These are phyloP conservation scores for Amauroascus niger DNA, from an alignment of 2,329 filamentous ascomycete genomes.

Conservation along the genomic window DNA sequence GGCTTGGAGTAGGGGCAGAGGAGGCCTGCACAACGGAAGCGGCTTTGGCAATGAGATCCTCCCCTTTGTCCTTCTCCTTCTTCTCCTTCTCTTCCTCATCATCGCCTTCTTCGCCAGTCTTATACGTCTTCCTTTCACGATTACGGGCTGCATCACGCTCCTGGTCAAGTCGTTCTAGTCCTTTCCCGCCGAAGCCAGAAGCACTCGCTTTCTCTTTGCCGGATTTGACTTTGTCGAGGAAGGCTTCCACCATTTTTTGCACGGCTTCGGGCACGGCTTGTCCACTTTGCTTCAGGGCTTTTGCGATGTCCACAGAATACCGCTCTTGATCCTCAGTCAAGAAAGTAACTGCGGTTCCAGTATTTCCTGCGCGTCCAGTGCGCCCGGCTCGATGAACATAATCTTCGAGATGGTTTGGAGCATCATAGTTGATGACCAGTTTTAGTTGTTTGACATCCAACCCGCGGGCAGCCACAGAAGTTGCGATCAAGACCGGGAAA, in stretches of 20 bases:
- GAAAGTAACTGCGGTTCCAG: slow-evolving; percentile 88
- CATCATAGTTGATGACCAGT: slow-evolving; percentile 91
- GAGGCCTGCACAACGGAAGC: slow-evolving; percentile 56
- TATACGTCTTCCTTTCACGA: slow-evolving; percentile 79
- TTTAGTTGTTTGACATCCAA: slow-evolving; percentile 94
- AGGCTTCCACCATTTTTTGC: slow-evolving; percentile 53
- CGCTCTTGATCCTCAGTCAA: slow-evolving; percentile 85
- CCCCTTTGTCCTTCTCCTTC: slow-evolving; percentile 57
- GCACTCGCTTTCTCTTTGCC: slow-evolving; percentile 78
- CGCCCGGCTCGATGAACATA: slow-evolving; percentile 92
- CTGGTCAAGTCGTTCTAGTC: slow-evolving; percentile 81
- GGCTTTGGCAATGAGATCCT: slow-evolving; percentile 49
- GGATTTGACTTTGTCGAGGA: slow-evolving; percentile 81
- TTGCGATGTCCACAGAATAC: slow-evolving; percentile 77
- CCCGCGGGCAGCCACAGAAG: slow-evolving; percentile 87
- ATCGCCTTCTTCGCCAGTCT: slow-evolving; percentile 76
- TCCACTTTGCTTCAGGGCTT: slow-evolving; percentile 84
- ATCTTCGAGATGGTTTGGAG: slow-evolving; percentile 88
- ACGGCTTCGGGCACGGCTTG: slow-evolving; percentile 66
- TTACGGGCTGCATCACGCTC: slow-evolving; percentile 79
- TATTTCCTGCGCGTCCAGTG: slow-evolving; percentile 89
- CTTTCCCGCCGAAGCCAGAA: slow-evolving; percentile 89
- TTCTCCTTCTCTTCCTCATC: slow-evolving; percentile 59
- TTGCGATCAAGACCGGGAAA: slow-evolving; percentile 83
- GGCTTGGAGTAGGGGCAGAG: slow-evolving; percentile 35